phyloP scores from a whole-genome alignment of 2,329 filamentous ascomycete species.

The Aureobasidium zeae region DNA sequence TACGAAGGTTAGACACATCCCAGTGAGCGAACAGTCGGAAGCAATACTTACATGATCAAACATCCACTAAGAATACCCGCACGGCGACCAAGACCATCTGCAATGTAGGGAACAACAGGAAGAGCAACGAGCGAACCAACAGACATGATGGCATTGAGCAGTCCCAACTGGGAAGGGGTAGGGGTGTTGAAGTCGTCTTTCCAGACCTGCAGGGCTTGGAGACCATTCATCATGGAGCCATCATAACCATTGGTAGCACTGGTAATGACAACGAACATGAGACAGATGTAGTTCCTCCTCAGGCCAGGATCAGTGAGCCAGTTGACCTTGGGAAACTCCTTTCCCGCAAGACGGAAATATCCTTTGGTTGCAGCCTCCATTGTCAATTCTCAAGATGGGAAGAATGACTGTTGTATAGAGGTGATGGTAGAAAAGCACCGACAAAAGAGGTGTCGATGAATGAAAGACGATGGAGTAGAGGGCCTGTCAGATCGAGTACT shows the following conservation, averaged over 20 bases:
- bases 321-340: conserved; percentile 27
- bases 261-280: conserved; percentile 28
- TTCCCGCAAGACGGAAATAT: conserved; percentile 25
- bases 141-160: conserved; percentile 41
- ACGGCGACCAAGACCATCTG: conserved; percentile 40
- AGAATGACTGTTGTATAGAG: conserved; percentile 10
- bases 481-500: conserved; percentile 12
- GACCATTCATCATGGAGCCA: conserved; percentile 43
- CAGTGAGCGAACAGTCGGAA: conserved; percentile 22
- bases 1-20: conserved; percentile 33
- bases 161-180: conserved; percentile 31
- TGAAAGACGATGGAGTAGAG: conserved; percentile 7
- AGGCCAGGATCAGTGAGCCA: conserved; percentile 28
- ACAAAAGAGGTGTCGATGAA: neutral
- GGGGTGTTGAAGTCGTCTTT: conserved; percentile 28
- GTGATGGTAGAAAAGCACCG: conserved; percentile 5
- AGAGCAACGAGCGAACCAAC: conserved; percentile 41
- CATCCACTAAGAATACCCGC: conserved; percentile 41
- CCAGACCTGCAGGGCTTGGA: conserved; percentile 41
- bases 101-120: conserved; percentile 40
- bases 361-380: conserved; percentile 29
- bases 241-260: conserved; percentile 41
- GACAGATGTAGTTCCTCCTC: conserved; percentile 26
- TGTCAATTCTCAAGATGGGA: conserved; percentile 1
- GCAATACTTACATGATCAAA: conserved; percentile 29